Evolutionary conservation across 352 stramenopile genomes (phyloP).

Genomic region (Phytophthora hybrid): DNA sequence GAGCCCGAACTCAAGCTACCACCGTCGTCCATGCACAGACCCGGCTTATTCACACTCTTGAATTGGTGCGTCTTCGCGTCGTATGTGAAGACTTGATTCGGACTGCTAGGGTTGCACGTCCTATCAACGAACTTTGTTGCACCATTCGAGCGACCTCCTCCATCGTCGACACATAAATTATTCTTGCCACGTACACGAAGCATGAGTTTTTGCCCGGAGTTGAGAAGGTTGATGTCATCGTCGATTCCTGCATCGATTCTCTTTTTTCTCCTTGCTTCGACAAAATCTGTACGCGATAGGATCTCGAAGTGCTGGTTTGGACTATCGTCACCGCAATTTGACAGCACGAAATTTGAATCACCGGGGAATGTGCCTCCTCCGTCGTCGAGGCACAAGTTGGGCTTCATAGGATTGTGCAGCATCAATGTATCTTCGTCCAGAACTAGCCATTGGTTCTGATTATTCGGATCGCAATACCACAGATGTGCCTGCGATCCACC

Average conservation of each 20-base stretch:
- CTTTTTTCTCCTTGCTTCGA: conserved; percentile 14
- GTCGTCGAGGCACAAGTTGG: conserved; percentile 44
- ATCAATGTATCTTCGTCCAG: conserved; percentile 33
- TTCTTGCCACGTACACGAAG: conserved; percentile 33
- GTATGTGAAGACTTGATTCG: conserved; percentile 41
- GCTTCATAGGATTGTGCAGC: conserved; percentile 41
- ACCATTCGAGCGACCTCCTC: conserved; percentile 32
- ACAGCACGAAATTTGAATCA: conserved; percentile 11
- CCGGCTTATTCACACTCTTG: conserved; percentile 28
- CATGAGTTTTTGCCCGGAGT: conserved; percentile 33
- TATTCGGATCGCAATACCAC: conserved; percentile 40
- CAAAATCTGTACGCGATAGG: conserved; percentile 10
- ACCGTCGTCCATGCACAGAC: conserved; percentile 39
- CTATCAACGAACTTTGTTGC: conserved; percentile 27
- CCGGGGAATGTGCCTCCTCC: conserved; percentile 25
- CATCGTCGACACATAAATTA: conserved; percentile 48
- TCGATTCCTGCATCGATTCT: conserved; percentile 17
- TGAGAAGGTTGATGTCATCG: conserved; percentile 25
- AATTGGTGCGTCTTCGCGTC: conserved; percentile 27
- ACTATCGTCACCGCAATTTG: conserved; percentile 16
- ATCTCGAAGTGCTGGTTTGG: conserved; percentile 31
- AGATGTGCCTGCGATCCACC: conserved; percentile 19
- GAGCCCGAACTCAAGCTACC: conserved; percentile 20
- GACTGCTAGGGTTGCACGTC: conserved; percentile 35
- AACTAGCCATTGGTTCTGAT: conserved; percentile 35